Base-by-base conservation (phyloP, 1,139 yeast species). In the Blastobotrys capitulatus region DNA sequence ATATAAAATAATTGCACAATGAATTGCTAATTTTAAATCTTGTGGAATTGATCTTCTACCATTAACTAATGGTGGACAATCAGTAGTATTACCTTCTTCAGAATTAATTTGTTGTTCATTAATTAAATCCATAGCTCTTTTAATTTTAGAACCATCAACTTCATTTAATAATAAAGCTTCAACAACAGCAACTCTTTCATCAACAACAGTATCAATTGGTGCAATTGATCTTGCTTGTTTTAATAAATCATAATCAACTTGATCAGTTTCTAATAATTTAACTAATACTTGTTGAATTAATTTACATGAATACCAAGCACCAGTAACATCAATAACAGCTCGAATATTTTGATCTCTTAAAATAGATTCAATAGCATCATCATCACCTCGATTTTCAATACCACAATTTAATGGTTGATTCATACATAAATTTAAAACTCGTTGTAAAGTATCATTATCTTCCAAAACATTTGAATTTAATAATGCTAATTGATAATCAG, bases 301-400 rank as follows among this genome's bases (percentile, higher is more conserved):
- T 31, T 56, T 52, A 48, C 60, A 54, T 10, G 69, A 58, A 51
- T 59, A 56, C 59, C 65, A 61, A 25, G 64, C 64, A n/a, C 67
- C 63, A 47, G 64, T 47, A 5, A 60, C 60, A 46, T 67, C 71
- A 12, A 63, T 53, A 15, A 62, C 58, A 2, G 67, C 54, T 31
- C 59, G 57, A 36, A 65, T 52, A 15, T 61, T 56, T 37, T 57
- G 52, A 49, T 66, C 69, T 32, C 52, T 44, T 26, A 54, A 44
- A 20, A 61, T 59, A 5, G 64, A 51, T 44, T 49, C 50, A 29
- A 58, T 51, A 9, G 60, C 63, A 37, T 64, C 67, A 39, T 48
- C 52, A 37, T 63, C 67, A 39, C 47, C 52, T 6, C 55, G 55
- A 10, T 46, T 41, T n/a, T 51, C 38, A 41, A 57, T 50, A 8